Evolutionary conservation across 75 land plant species (phyloP), one percentile per base, ranked within the genome.

Genomic region (Cryptomeria japonica): DNA sequence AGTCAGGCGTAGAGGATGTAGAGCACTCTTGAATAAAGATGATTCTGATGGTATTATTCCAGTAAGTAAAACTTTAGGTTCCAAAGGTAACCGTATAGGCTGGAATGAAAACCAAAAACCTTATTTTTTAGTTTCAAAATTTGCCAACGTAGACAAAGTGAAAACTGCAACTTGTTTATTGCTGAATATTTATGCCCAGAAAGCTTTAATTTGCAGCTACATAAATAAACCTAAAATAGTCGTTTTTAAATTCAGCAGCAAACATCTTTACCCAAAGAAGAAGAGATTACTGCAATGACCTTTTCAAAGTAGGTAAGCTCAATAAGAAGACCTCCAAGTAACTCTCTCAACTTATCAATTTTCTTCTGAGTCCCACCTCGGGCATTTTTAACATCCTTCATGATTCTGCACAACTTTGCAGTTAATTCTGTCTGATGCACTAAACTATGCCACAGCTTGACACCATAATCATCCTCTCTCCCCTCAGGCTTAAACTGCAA

Each of bases 271-370:
- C 7, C 42, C 28, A 85, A 68, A 85, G 38, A 36, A 31, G n/a
- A 68, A 37, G 28, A 12, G 76, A 68, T 11, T 85, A 53, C 15
- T 76, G 42, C 16, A 39, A 41, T 84, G 87, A 97, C 99, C 96
- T 97, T 96, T 72, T 96, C 98, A 92, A 97, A 96, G 89, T 97
- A 93, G 36, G 96, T 96, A 64, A 98, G 95, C 87, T 97, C 99
- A 89, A 97, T 98, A 34, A 97, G 93, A 88, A 98, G 93, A n/a
- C 99, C 99, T 88, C 94, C 88, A 46, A 97, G 94, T 28, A 97
- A 92, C 75, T 97, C 94, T 80, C 97, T 90, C 44, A 98, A 93
- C 90, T 94, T 96, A 85, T 98, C 97, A 89, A 96, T 97, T 88
- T 96, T 98, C 92, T 94, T 98, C 86, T 97, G 97, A 34, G 98